Conservation (phyloP, 306 rosid species). For the Medicago truncatula region DNA sequence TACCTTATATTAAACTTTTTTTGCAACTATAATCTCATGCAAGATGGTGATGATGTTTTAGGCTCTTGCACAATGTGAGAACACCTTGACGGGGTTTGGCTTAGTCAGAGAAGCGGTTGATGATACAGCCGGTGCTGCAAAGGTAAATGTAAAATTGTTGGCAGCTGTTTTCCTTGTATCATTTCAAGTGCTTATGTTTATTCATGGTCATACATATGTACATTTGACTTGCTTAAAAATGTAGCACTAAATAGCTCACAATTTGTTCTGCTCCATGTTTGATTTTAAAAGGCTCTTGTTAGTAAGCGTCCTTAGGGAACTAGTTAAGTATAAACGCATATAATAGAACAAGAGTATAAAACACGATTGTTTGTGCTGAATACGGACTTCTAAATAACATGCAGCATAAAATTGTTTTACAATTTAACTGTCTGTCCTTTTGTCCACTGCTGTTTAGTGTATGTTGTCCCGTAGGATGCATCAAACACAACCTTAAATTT, state of each 20-base stretch:
- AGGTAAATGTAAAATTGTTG: conserved; percentile 60
- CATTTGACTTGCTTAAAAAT: conserved; percentile 1
- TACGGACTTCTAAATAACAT: not conserved
- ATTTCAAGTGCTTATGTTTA: conserved; percentile 31
- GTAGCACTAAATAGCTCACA: not conserved
- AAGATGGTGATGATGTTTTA: conserved; percentile 45
- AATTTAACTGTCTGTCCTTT: not conserved
- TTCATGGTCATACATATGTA: not conserved
- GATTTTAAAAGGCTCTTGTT: not conserved
- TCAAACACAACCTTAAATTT: not conserved
- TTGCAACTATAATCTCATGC: conserved; percentile 30
- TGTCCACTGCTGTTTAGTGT: not conserved
- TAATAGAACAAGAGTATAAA: not conserved
- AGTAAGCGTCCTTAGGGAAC: not conserved
- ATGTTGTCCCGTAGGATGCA: not conserved
- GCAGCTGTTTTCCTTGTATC: conserved; percentile 30
- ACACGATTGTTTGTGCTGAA: conserved; percentile 8
- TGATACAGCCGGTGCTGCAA: conserved; percentile 97
- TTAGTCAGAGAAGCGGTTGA: conserved; percentile 93
- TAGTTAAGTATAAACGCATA: not conserved
- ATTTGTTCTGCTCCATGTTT: conserved; percentile 1
- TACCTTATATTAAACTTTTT: conserved; percentile 13
- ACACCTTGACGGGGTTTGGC: conserved; percentile 74
- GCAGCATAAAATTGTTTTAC: not conserved
- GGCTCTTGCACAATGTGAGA: conserved; percentile 99